Evolutionary conservation across 805 yeast species (phyloP), one percentile per base, ranked within the genome.

Genomic region (Kockiozyma suomiensis): DNA sequence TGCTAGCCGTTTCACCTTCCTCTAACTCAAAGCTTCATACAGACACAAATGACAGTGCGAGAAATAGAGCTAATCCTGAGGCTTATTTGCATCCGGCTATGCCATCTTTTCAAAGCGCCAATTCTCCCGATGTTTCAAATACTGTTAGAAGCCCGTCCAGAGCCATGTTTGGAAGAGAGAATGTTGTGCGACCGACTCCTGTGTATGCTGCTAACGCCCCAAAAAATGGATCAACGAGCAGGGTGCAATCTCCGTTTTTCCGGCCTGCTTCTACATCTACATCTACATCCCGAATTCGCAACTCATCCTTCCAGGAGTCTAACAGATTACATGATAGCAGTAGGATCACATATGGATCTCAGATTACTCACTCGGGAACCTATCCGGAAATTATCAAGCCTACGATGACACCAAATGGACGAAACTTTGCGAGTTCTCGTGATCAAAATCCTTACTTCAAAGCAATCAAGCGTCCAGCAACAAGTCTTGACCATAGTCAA

Each of bases 171-270:
- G 52, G 52, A 3, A 35, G 40, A 23, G 19, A 15, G 25, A 49
- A 35, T 49, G 32, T 49, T 35, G 43, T 49, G 33, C 52, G 52
- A 5, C 52, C 52, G 5, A 35, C 19, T 4, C 52, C 52, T 1
- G 43, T 35, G 25, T 49, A 49, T 37, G 52, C 30, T 1, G 32
- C 33, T 4, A 25, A 17, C 30, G 33, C 52, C 23, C 42, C 42
- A 15, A 23, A 21, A n/a, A 15, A 15, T 8, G 5, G n/a, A 1
- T 7, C 26, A 37, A 25, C 21, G 21, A 23, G n/a, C 8, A 21
- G 19, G n/a, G 19, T 7, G 19, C n/a, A 21, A 5, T 49, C 52
- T 17, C 33, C 42, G 5, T 49, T 21, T 23, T 49, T 49, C 43
- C 33, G 23, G 12, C 19, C 37, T 15, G 17, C 52, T 1, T 38